Evolutionary conservation across 768 basidiomycete species (phyloP), one percentile per base, ranked within the genome.

Genomic region (Dictyophora rubrovolvata): DNA sequence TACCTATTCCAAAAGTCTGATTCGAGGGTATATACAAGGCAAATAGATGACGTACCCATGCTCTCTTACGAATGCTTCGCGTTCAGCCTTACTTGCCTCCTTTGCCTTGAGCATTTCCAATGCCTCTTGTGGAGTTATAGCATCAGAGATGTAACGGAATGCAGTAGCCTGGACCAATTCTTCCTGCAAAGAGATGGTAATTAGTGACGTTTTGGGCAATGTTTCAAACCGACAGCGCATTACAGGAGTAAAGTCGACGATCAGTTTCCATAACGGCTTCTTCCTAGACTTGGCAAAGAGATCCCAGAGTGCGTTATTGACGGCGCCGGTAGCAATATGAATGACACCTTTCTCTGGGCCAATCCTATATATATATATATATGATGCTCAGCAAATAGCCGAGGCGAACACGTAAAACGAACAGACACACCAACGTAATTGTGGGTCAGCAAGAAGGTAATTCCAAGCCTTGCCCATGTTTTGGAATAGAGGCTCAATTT

Each of bases 261-360:
- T 78, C 16, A 97, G 78, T 69, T 96, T 94, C 94, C 94, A 97
- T 2, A 96, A 72, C 5, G 94, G 94, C 71, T 95, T 95, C 55
- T 79, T 75, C 63, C 86, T 73, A 23, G 85, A 76, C 52, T 86
- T 81, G 1, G 91, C 90, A 63, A 83, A 92, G 83, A 95, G 84
- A 66, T 96, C 94, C 94, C 94, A 97, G 1, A 95, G 66, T 0
- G 93, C 94, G 63, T 96, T 96, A 69, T 90, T 82, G 8, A 97
- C 91, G 1, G 91, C 90, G 5, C 82, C 90, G 0, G 88, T 80
- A 1, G 93, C 91, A 54, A 95, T 84, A 68, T 92, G 89, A 55
- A 97, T 93, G 2, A 97, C 91, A 54, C 94, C 94, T 71, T 95
- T 95, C 69, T 95, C 93, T 0, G 93, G 93, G 5, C 92, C 93